Evolutionary conservation across 441 rosid genomes (phyloP), one percentile per base, ranked within the genome.

Genomic region (Populus hybrid): DNA sequence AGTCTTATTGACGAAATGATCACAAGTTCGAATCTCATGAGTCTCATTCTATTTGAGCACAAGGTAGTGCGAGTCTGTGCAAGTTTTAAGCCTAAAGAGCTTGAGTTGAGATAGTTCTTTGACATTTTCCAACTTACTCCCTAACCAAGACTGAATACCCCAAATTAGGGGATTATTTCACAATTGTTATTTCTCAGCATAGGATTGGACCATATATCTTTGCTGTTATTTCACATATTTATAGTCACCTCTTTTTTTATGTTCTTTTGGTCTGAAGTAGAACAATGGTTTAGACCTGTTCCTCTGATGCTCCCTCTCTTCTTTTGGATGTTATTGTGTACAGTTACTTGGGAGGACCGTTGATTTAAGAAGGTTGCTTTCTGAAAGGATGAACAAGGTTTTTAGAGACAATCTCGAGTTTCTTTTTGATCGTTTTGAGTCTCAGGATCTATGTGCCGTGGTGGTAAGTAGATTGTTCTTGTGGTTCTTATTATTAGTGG

Each of bases 341-440:
- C 85, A 97, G 98, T 82, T 97, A 87, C 97, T 97, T 74, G 99
- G 99, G 82, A 94, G 99, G 92, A 90, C 92, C 70, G 85, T 97
- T 81, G 82, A 97, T 85, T 83, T 97, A 83, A 92, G 98, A 89
- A 93, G 98, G 79, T 84, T 97, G 86, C 90, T 97, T 57, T 82
- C 97, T 76, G 95, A 91, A 85, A 81, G 97, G 84, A 89, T 97
- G 97, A 97, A 97, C 79, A 97, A 90, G 89, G 82, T 85, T 76
- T 94, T 93, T 86, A 93, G 99, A 87, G 99, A 97, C 85, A 97
- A 97, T 83, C 89, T 97, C 4, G 99, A 97, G 87, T 97, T 97
- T 85, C 94, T 97, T 26, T 92, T 94, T 81, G 97, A 97, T 75
- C 97, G 97, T 73, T 97, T 97, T 66, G 98, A 94, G 90, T 97